Base-by-base conservation (phyloP, 257 asterid genomes). In the Salvia hispanica region DNA sequence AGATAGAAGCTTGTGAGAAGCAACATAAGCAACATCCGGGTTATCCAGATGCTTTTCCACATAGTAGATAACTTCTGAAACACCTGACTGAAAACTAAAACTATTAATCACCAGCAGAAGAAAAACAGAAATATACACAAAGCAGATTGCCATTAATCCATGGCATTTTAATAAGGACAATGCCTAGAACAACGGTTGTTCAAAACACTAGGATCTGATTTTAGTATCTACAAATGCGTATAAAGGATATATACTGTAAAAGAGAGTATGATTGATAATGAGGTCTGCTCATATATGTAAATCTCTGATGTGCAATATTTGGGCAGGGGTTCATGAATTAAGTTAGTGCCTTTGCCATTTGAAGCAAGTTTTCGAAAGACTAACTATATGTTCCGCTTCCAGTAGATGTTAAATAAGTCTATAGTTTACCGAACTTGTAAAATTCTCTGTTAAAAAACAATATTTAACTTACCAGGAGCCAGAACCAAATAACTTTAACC, bases 31-130 rank as follows among this genome's bases (percentile, higher is more conserved):
- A 31, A 78, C 76, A 36, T 91, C 88, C 12, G 85, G 71, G 71
- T 82, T 83, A 5, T 81, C 91, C 76, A 83, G 62, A 65, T 83
- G 75, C 84, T 89, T 91, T 77, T 91, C 96, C 72, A 91, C 92
- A 64, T 73, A 87, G 83, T 91, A 91, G 51, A 91, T 79, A 31
- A 91, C 96, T 79, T 91, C 98, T 5, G 95, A 77, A 72, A 91
- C 96, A 64, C 98, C 98, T 64, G 98, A 83, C 98, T 89, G 83
- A 77, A 88, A 64, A 57, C 40, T 58, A 45, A 51, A 56, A 63
- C 15, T 7, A 14, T 78, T 50, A 64, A 56, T 54, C 58, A 47
- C 74, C 66, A 47, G 45, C 57, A 48, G 46, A 16, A 31, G 50
- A 8, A 57, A 70, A 40, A 31, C 53, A 67, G 31, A 18, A 62